Conservation (phyloP, 2,329 filamentous ascomycete genomes). For the Seiridium unicorne region DNA sequence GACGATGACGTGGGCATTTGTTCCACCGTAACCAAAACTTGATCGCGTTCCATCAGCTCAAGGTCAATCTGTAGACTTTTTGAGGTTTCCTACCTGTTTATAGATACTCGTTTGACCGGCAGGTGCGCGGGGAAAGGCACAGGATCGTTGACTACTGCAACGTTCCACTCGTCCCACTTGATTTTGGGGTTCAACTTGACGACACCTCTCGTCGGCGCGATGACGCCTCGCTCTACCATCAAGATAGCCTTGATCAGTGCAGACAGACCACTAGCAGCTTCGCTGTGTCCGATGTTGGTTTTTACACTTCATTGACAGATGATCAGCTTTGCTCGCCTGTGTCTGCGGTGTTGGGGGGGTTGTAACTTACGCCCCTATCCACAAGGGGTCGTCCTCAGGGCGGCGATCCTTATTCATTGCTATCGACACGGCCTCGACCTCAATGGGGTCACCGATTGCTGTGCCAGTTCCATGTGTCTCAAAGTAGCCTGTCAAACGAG, state of each 20-base stretch:
- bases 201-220: not conserved
- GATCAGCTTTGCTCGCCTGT: not conserved
- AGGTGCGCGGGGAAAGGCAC: conserved; percentile 10
- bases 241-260: conserved; percentile 7
- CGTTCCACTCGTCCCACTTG: conserved; percentile 19
- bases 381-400: conserved; percentile 11
- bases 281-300: conserved; percentile 11
- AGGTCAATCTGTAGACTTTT: not conserved
- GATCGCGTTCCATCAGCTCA: not conserved
- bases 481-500: conserved; percentile 15
- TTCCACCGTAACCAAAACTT: conserved; percentile 8
- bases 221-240: not conserved
- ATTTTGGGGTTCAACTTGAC: conserved; percentile 16
- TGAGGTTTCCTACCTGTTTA: conserved; percentile 12
- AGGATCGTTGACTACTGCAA: conserved; percentile 13
- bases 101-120: conserved; percentile 13
- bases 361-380: not conserved
- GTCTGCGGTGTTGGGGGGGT: not conserved
- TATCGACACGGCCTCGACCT: conserved; percentile 14
- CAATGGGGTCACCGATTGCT: conserved; percentile 18
- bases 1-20: conserved; percentile 7
- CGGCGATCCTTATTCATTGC: conserved; percentile 14
- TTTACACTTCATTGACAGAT: conserved; percentile 4
- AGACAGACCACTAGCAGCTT: conserved; percentile 6
- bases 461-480: conserved; percentile 23